Percentiles rank a stretch among this genome's conserved stretches.
phyloP scores from a whole-genome alignment of 2,329 filamentous ascomycete genomes.

The Penicillium expansum region DNA sequence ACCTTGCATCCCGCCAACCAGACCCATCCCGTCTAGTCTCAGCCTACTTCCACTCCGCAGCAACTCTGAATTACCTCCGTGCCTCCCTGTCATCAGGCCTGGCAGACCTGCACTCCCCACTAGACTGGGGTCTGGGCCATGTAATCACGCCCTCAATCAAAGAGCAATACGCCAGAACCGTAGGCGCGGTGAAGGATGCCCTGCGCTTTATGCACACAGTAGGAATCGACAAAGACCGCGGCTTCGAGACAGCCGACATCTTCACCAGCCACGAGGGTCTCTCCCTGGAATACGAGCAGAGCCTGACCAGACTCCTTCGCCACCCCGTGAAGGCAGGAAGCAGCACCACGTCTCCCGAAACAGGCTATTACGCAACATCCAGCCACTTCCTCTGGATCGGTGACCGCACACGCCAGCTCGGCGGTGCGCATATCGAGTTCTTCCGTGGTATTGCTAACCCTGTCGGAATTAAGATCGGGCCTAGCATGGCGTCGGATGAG shows the following conservation, averaged over 20 bases:
- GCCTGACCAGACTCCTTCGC: constrained; percentile 72
- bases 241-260: constrained; percentile 87
- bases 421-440: constrained; percentile 94
- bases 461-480: constrained; percentile 93
- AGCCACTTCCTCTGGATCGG: constrained; percentile 99
- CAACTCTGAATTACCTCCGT: constrained; percentile 90
- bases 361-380: constrained; percentile 85
- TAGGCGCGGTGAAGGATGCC: constrained; percentile 82
- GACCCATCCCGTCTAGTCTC: constrained; percentile 82
- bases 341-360: neutral
- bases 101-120: constrained; percentile 85
- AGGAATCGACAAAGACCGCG: constrained; percentile 78
- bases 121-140: constrained; percentile 94
- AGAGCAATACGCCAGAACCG: constrained; percentile 80
- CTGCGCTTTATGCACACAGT: constrained; percentile 93
- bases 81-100: constrained; percentile 81
- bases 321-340: constrained; percentile 37
- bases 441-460: constrained; percentile 96
- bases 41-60: constrained; percentile 93
- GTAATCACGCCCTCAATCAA: constrained; percentile 81
- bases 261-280: constrained; percentile 96
- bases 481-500: constrained; percentile 73
- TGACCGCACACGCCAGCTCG: constrained; percentile 88
- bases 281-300: constrained; percentile 90
- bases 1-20: constrained; percentile 69